Evolutionary conservation across 2,329 filamentous ascomycete species (phyloP), one percentile per base, ranked within the genome.

Genomic region (Ustulina deusta): DNA sequence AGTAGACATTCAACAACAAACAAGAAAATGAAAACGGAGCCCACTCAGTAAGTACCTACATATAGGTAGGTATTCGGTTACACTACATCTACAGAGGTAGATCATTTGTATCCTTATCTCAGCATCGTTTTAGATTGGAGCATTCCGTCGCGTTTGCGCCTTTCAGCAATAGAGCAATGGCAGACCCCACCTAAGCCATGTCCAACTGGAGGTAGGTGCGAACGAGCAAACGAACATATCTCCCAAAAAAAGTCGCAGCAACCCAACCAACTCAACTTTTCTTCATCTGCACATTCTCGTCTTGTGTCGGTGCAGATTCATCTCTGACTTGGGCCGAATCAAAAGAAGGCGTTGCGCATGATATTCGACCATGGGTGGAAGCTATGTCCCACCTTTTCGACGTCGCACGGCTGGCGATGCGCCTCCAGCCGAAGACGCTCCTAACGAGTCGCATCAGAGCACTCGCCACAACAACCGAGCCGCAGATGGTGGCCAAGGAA

Each of bases 371-470:
- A 73, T 73, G 70, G 44, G 13, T 32, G 51, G 51, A 42, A 70
- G n/a, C 32, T 73, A 71, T 29, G 52, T 69, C 17, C 72, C 71
- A 7, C 71, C 71, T 59, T 74, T 61, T 29, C 69, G 68, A 40
- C 25, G n/a, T 29, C 40, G 70, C n/a, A 44, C 60, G 11, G 57
- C 42, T 42, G 51, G 61, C 63, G 56, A 67, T 44, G 46, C 51
- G 17, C 44, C 42, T 42, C 49, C 32, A 44, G 40, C 38, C 36
- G 48, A 62, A 10, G 29, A 59, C 51, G 27, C 20, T 32, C 20
- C 42, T 22, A 38, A 44, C 29, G 25, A 34, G 11, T 25, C 32
- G 27, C 42, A 29, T 29, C 61, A 57, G 49, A 52, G 22, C 51
- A 40, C 27, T 27, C 40, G 6, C 57, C 51, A 52, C 15, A 40